Evolutionary conservation across 768 basidiomycete genomes (phyloP), one percentile per base, ranked within the genome.

Genomic region (Russula brevipes): DNA sequence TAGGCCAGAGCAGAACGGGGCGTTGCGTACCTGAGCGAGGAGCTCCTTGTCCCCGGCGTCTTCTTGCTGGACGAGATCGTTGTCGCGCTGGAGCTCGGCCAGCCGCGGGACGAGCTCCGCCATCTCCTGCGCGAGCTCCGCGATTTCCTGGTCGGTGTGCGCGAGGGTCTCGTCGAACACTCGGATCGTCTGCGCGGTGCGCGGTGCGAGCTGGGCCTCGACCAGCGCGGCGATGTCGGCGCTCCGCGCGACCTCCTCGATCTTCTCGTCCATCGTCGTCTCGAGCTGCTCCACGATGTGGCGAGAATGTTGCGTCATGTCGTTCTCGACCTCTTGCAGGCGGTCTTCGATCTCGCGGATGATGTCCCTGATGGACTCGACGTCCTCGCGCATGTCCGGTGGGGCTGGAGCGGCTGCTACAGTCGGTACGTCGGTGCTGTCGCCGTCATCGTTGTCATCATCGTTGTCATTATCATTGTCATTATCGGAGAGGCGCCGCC

Each of bases 21-120:
- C 2, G 39, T 1, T 24, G 66, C 70, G 16, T 59, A 75, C 74
- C 66, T 66, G 54, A 2, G 50, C 64, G 30, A 74, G 44, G 12
- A 62, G 57, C 7, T 58, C 54, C 50, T 52, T 65, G 24, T 67
- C 60, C 10, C 47, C 36, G 17, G 44, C 60, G 33, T 74, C 72
- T 57, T 72, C 70, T 52, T 62, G 53, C 46, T 42, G 61, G 24
- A 59, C 39, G 16, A 51, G 55, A 16, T 50, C 53, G 17, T 57
- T 56, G 17, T 60, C 60, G 4, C 55, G 42, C 36, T 56, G 33
- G 12, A 69, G 60, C 2, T 19, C 14, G 36, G 61, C 63, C 44
- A 62, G 24, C 54, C 44, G 45, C 14, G 53, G 55, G 7, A 68
- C 50, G 35, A 66, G 42, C 5, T 57, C 65, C 8, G 57, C 61